These are phyloP conservation scores for Penicillium sp. DNA, from an alignment of 2,329 filamentous ascomycete genomes.

Conservation along the genomic window DNA sequence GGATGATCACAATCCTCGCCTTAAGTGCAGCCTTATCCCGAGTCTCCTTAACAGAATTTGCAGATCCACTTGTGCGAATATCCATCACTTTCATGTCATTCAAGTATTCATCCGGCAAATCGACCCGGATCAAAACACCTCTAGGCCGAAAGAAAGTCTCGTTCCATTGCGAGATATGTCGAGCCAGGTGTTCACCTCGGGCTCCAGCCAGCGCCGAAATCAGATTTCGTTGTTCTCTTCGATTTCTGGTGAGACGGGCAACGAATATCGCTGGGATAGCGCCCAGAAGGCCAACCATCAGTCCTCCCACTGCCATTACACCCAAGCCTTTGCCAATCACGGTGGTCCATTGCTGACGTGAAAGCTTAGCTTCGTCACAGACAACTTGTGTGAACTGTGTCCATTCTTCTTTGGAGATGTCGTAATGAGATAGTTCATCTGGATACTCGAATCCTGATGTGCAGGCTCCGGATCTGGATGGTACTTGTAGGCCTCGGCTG, in stretches of 20 bases:
- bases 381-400: conserved; percentile 28
- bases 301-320: conserved; percentile 28
- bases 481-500: conserved; percentile 31
- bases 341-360: conserved; percentile 29
- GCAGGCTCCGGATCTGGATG: conserved; percentile 23
- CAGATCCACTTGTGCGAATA: conserved; percentile 2
- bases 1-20: conserved; percentile 31
- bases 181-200: conserved; percentile 12
- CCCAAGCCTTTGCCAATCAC: conserved; percentile 31
- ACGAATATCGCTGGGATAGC: conserved; percentile 30
- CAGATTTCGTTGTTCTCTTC: conserved; percentile 29
- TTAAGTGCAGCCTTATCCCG: conserved; percentile 21
- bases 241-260: conserved; percentile 16
- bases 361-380: conserved; percentile 27
- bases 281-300: conserved; percentile 32
- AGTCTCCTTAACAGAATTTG: neutral
- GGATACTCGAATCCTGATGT: conserved; percentile 35
- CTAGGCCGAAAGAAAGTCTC: conserved; percentile 28
- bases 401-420: conserved; percentile 26
- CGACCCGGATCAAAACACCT: conserved; percentile 31
- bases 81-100: conserved; percentile 27
- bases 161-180: conserved; percentile 30
- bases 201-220: conserved; percentile 19
- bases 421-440: conserved; percentile 20
- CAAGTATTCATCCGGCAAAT: conserved; percentile 29